Conservation (phyloP, 1,139 yeast species). For the Candida gigantensis region DNA sequence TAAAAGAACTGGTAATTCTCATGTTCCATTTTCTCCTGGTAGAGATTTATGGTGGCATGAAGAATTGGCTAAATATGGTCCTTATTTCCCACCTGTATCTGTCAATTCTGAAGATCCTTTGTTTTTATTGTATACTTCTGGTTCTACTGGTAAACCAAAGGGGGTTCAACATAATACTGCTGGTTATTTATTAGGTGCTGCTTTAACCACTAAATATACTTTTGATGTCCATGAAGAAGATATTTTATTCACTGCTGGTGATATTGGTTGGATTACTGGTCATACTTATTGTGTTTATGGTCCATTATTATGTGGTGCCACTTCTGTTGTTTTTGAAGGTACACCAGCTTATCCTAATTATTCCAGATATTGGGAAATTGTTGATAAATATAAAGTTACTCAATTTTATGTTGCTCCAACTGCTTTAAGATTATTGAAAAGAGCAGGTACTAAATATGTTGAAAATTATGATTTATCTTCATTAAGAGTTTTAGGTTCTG, state of each 20-base stretch:
- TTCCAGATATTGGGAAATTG: slow-evolving; percentile 83
- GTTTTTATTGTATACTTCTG: slow-evolving; percentile 66
- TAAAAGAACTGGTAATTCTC: slow-evolving; percentile 70
- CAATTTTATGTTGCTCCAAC: slow-evolving; percentile 92
- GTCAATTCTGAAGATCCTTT: slow-evolving; percentile 63
- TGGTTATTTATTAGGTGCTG: slow-evolving; percentile 74
- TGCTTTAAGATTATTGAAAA: slow-evolving; percentile 76
- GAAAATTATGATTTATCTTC: slow-evolving; percentile 66
- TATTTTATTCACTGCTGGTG: slow-evolving; percentile 80
- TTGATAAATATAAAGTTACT: slow-evolving; percentile 72
- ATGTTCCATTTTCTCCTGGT: slow-evolving; percentile 59
- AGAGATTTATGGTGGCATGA: slow-evolving; percentile 86
- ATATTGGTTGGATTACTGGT: slow-evolving; percentile 89
- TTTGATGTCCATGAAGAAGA: slow-evolving; percentile 78
- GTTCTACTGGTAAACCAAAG: slow-evolving; percentile 71
- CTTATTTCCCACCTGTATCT: slow-evolving; percentile 61
- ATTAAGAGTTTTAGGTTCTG: slow-evolving; percentile 76
- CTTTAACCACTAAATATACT: slow-evolving; percentile 68
- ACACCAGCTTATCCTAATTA: slow-evolving; percentile 83
- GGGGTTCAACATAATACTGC: slow-evolving; percentile 77
- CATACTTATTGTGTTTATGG: slow-evolving; percentile 84
- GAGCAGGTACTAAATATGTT: slow-evolving; percentile 74
- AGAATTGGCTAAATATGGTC: slow-evolving; percentile 66
- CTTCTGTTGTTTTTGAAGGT: slow-evolving; percentile 82
- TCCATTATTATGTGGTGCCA: slow-evolving; percentile 75